These are phyloP conservation scores for Coriaria nepalensis DNA, from an alignment of 306 rosid genomes.

Conservation along the genomic window DNA sequence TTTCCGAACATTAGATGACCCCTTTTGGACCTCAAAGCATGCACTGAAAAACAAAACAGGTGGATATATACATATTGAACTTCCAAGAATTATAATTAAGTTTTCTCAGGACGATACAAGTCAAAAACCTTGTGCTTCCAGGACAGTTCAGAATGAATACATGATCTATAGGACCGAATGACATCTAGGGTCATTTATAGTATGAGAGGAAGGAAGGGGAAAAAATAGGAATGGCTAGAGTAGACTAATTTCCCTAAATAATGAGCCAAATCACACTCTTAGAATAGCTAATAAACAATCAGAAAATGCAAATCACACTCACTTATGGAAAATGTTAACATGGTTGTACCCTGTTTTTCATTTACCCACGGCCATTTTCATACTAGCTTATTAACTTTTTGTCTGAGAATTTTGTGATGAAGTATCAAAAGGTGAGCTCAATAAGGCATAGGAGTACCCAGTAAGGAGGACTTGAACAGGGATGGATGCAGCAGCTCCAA, in stretches of 20 bases:
- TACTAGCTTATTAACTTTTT: neutral
- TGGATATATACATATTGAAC: neutral
- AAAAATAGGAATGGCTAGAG: no score
- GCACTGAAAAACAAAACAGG: conserved; percentile 31
- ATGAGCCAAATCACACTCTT: no score
- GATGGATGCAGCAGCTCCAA: conserved; percentile 30
- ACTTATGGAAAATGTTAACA: no score
- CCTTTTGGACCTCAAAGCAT: conserved; percentile 47
- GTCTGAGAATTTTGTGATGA: neutral
- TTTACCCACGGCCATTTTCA: no score
- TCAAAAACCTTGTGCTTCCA: neutral
- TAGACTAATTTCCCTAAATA: no score
- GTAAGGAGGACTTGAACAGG: conserved; percentile 49
- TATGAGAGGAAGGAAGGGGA: no score
- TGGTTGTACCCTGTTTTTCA: no score
- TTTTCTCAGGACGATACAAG: neutral
- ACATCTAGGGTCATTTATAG: no score
- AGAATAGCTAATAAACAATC: no score
- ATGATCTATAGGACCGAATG: no score
- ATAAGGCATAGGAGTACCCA: conserved; percentile 32
- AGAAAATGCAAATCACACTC: no score
- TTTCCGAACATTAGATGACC: conserved; percentile 24
- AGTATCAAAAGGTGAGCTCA: conserved; percentile 2
- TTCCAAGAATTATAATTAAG: neutral
- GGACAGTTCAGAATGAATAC: no score